These are phyloP conservation scores for Agrostemma githago DNA, from an alignment of 148 eudicot genomes.

Conservation along the genomic window DNA sequence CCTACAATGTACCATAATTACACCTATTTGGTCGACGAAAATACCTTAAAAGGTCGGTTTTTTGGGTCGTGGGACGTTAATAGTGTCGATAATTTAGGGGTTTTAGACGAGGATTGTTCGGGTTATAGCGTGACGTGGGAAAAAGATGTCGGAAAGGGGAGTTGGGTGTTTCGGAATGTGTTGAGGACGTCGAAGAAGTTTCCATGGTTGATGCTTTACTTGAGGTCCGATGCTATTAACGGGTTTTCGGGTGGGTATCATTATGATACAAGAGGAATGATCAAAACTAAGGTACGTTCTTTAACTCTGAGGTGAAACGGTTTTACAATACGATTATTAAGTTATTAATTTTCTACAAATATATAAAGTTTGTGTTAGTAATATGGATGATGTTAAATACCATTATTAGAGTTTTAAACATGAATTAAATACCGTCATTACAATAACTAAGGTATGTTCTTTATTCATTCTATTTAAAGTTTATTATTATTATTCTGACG, in stretches of 20 bases:
- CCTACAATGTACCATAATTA: conserved; percentile 39
- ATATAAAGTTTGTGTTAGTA: too few species aligned
- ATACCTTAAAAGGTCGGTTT: conserved; percentile 30
- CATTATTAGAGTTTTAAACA: too few species aligned
- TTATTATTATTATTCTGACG: too few species aligned
- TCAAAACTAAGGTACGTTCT: conserved; percentile 35
- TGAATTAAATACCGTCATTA: too few species aligned
- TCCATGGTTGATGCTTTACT: conserved; percentile 55
- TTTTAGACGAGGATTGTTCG: conserved; percentile 18
- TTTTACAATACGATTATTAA: too few species aligned
- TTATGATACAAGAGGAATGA: conserved; percentile 52
- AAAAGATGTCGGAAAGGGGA: conserved; percentile 40
- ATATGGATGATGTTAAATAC: too few species aligned
- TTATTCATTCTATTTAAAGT: too few species aligned
- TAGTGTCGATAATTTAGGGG: conserved; percentile 6
- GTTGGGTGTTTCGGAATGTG: conserved; percentile 44
- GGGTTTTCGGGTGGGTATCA: conserved; percentile 59
- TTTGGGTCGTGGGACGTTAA: conserved; percentile 46
- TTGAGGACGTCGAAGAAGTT: conserved; percentile 37
- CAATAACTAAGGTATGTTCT: not conserved
- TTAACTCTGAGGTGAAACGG: too few species aligned
- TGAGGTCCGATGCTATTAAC: conserved; percentile 39
- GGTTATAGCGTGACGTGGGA: conserved; percentile 40
- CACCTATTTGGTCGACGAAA: conserved; percentile 23
- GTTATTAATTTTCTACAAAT: too few species aligned